Percentiles rank a stretch among this genome's conserved stretches.
phyloP scores from a whole-genome alignment of 2,329 filamentous ascomycete genomes.

The Xylariales sp. region DNA sequence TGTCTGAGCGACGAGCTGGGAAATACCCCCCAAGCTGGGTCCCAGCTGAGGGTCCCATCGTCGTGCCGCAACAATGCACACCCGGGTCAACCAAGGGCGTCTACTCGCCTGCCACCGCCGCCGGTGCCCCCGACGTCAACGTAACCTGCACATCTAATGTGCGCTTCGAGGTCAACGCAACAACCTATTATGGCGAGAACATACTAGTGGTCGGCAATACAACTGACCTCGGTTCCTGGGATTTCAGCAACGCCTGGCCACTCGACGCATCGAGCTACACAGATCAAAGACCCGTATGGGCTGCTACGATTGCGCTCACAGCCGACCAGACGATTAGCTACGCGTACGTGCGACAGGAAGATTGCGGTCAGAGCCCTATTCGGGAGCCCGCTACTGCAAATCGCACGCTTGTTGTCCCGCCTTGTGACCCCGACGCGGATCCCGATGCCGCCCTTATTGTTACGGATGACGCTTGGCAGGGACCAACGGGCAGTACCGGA shows the following conservation, averaged over 20 bases:
- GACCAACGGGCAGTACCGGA: conserved; percentile 47
- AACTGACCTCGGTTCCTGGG: conserved; percentile 57
- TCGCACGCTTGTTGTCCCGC: conserved; percentile 55
- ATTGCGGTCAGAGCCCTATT: conserved; percentile 56
- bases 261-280: conserved; percentile 58
- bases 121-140: conserved; percentile 52
- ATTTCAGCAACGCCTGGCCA: conserved; percentile 53
- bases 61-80: conserved; percentile 47
- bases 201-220: conserved; percentile 58
- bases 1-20: conserved; percentile 54
- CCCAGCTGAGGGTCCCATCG: conserved; percentile 34
- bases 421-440: conserved; percentile 48
- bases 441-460: conserved; percentile 43
- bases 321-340: conserved; percentile 58
- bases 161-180: conserved; percentile 59
- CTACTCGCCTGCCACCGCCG: conserved; percentile 52
- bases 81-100: conserved; percentile 43
- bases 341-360: conserved; percentile 58
- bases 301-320: conserved; percentile 53
- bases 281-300: conserved; percentile 57
- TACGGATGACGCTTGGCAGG: conserved; percentile 55
- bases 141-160: conserved; percentile 52
- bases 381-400: conserved; percentile 56
- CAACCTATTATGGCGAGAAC: conserved; percentile 61
- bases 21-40: conserved; percentile 50